phyloP scores from a whole-genome alignment of 768 basidiomycete species.

The Leccinum subgranulosum region DNA sequence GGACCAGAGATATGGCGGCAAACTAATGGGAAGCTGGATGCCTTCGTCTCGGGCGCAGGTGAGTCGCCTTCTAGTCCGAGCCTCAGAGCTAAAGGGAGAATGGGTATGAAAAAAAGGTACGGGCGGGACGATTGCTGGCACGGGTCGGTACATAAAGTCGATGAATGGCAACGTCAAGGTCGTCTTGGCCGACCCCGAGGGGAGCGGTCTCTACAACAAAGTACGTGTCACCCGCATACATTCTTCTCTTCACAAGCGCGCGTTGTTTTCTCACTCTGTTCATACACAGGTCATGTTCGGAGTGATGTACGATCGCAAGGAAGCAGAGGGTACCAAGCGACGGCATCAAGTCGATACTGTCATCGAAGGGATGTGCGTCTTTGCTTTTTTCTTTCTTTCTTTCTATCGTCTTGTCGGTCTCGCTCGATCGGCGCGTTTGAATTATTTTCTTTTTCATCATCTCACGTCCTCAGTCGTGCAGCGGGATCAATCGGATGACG shows the following conservation, averaged over 20 bases:
- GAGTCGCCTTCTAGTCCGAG: conserved; percentile 5
- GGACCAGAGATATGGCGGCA: conserved; percentile 96
- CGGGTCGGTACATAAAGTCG: conserved; percentile 75
- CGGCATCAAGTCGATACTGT: conserved; percentile 95
- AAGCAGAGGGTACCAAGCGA: conserved; percentile 90
- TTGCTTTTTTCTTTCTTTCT: not conserved
- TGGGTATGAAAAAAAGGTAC: conserved; percentile 55
- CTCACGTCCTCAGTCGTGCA: conserved; percentile 25
- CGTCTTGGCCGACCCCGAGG: conserved; percentile 87
- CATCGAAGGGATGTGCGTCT: conserved; percentile 80
- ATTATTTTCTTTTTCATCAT: not conserved
- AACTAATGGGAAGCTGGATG: conserved; percentile 75
- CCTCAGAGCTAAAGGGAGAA: not conserved
- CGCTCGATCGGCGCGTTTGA: not conserved
- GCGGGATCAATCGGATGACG: conserved; percentile 92
- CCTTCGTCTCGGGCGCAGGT: conserved; percentile 92
- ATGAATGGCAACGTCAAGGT: conserved; percentile 64
- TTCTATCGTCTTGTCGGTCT: conserved; percentile 5
- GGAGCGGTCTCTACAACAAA: conserved; percentile 95
- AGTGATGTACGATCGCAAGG: conserved; percentile 92
- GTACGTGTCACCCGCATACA: conserved; percentile 32
- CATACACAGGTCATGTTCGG: conserved; percentile 70
- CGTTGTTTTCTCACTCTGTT: not conserved
- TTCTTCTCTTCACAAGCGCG: not conserved
- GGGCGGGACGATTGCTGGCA: conserved; percentile 91